These are phyloP conservation scores for Coemansia sp. DNA, from an alignment of 192 early-diverging fungal species.

Conservation along the genomic window DNA sequence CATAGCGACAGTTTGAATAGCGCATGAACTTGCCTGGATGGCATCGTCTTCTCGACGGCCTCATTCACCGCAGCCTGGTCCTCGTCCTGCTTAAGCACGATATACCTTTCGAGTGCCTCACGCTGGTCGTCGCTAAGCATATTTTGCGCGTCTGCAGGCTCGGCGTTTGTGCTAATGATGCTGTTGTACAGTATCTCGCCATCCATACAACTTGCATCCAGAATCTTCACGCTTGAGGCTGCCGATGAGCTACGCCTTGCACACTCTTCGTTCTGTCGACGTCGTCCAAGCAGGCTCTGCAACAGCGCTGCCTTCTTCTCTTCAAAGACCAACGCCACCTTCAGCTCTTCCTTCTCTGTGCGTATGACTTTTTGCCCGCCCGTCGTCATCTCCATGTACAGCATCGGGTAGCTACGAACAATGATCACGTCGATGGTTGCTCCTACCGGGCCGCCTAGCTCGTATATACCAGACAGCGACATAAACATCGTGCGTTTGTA, in stretches of 20 bases:
- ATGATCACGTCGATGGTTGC: constrained; percentile 44
- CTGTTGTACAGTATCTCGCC: constrained; percentile 14
- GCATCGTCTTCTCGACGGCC: constrained; percentile 13
- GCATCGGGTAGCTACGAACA: constrained; percentile 36
- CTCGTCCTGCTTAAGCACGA: constrained; percentile 1
- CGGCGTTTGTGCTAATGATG: constrained; percentile 5
- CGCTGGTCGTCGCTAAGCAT: constrained; percentile 14
- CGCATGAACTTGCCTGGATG: constrained; percentile 26
- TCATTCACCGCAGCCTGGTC: constrained; percentile 3
- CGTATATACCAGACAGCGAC: constrained; percentile 30
- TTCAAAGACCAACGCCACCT: constrained; percentile 7
- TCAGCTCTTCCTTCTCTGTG: constrained; percentile 33
- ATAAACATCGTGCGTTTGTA: constrained; percentile 9
- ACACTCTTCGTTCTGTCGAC: background rate
- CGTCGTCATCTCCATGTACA: constrained; percentile 31
- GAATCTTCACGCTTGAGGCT: background rate
- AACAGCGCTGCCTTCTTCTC: constrained; percentile 8
- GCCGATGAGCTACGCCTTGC: too few species aligned
- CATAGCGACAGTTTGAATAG: constrained; percentile 40
- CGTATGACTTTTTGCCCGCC: constrained; percentile 25
- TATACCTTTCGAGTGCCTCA: constrained; percentile 8
- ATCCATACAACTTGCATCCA: background rate
- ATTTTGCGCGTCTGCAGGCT: constrained; percentile 10
- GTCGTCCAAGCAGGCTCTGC: constrained; percentile 16
- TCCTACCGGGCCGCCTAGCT: constrained; percentile 28